These are phyloP conservation scores for Cladosporium sp. DNA, from an alignment of 2,329 filamentous ascomycete genomes.

Conservation along the genomic window DNA sequence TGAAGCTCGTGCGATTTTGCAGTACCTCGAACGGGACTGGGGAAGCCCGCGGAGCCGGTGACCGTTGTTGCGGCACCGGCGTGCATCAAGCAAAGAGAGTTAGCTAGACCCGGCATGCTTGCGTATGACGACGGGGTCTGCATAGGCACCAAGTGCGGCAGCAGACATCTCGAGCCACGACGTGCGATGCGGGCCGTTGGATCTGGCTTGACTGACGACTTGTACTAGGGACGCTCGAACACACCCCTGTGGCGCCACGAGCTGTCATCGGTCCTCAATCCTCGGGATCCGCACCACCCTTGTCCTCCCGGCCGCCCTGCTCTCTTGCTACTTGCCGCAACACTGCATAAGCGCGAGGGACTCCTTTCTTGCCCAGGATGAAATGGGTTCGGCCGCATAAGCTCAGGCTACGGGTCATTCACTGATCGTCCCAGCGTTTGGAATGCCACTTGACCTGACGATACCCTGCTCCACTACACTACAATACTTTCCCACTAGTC, in stretches of 20 bases:
- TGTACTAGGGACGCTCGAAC: slow-evolving; percentile 13
- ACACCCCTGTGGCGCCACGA: slow-evolving; percentile 21
- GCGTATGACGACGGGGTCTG: slow-evolving; percentile 16
- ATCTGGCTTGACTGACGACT: slow-evolving; percentile 21
- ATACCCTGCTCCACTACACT: slow-evolving; percentile 13
- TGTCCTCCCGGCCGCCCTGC: slow-evolving; percentile 20
- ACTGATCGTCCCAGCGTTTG: slow-evolving; percentile 19
- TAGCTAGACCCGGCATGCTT: slow-evolving; percentile 20
- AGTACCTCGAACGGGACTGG: slow-evolving; percentile 19
- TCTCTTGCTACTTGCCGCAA: slow-evolving; percentile 17
- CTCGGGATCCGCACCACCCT: slow-evolving; percentile 20
- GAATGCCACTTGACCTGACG: slow-evolving; percentile 9
- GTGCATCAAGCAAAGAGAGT: slow-evolving; percentile 20
- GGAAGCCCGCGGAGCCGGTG: slow-evolving; percentile 19
- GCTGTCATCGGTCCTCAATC: slow-evolving; percentile 21
- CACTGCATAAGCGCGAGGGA: slow-evolving; percentile 22
- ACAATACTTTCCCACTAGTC: slow-evolving; percentile 6
- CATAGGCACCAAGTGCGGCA: slow-evolving; percentile 15
- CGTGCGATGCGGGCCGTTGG: slow-evolving; percentile 20
- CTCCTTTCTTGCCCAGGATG: slow-evolving; percentile 17
- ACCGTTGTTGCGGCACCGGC: slow-evolving; percentile 20
- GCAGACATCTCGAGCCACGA: slow-evolving; percentile 16
- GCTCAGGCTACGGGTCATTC: slow-evolving; percentile 19
- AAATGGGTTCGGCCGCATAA: slow-evolving; percentile 20
- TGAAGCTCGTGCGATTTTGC: slow-evolving; percentile 20